Base-by-base conservation (phyloP, 768 basidiomycete genomes). In the Amanita rubescens region DNA sequence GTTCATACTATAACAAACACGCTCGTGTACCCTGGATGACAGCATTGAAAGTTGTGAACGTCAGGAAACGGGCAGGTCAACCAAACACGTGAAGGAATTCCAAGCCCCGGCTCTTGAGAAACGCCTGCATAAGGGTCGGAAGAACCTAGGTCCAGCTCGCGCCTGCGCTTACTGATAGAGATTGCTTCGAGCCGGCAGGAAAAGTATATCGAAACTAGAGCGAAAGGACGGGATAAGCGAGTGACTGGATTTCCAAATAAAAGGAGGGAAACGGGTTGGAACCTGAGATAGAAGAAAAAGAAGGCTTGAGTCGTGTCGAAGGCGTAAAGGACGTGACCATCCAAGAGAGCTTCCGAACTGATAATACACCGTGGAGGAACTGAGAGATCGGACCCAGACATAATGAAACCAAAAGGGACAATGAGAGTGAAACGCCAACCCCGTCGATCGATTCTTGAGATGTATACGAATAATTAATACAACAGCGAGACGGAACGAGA, bases 81-180 rank as follows among this genome's bases (percentile, higher is more conserved):
- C 27, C 3, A 30, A 30, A 30, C 27, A 8, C 8, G 27, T 30
- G 27, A 30, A 30, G 27, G 27, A 30, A n/a, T n/a, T 30, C 27
- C 27, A 30, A 30, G 27, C 27, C 8, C 8, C 27, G 3, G 27
- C 61, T 56, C 76, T 62, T 15, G 69, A 52, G 52, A 72, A 57
- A n/a, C n/a, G n/a, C n/a, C n/a, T n/a, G n/a, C n/a, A n/a, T n/a
- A n/a, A n/a, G n/a, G 20, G 4, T 19, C 39, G 19, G 11, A 44
- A 12, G 22, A 24, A 43, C 20, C 20, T n/a, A 44, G 43, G 15
- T 43, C 43, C 25, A 45, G 14, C 44, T 45, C 44, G 27, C 44
- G 7, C 24, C 6, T n/a, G 15, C 12, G 22, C 43, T 5, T 27
- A 24, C 24, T 15, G 24, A 27, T n/a, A 7, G n/a, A 39, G n/a